phyloP scores from a whole-genome alignment of 345 rosid genomes.

The Trapa incisa region DNA sequence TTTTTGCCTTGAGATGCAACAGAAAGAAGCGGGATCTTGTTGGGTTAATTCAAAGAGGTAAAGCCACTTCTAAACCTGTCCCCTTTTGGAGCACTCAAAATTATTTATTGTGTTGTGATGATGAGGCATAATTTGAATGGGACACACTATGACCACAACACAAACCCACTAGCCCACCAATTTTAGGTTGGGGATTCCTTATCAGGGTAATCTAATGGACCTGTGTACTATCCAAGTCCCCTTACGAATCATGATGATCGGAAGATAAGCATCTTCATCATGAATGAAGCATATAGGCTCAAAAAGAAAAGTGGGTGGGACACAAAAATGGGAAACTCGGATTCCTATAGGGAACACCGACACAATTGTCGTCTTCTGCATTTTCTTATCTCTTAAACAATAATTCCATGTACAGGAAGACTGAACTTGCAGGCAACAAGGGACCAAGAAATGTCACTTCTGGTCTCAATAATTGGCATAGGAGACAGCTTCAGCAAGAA shows the following conservation, averaged over 20 bases:
- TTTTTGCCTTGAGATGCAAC: constrained; percentile 19
- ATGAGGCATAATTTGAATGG: neutral
- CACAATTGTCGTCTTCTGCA: too few species aligned
- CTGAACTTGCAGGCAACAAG: neutral
- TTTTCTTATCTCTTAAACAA: too few species aligned
- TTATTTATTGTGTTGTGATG: neutral
- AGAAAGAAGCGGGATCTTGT: constrained; percentile 8
- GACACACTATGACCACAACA: neutral
- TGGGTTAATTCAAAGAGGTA: neutral
- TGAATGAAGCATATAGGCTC: too few species aligned
- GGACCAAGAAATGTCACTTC: neutral
- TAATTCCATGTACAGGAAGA: neutral
- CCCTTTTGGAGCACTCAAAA: neutral
- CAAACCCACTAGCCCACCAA: neutral
- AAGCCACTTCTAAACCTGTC: too few species aligned
- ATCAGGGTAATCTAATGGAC: too few species aligned
- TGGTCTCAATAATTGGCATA: neutral
- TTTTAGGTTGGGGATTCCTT: too few species aligned
- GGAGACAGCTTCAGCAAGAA: neutral
- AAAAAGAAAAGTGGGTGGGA: too few species aligned
- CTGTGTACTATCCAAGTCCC: too few species aligned
- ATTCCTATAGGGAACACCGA: too few species aligned
- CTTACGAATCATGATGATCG: too few species aligned
- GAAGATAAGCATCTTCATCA: too few species aligned
- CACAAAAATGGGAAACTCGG: too few species aligned